Conservation (phyloP, 768 basidiomycete genomes). For the Kwoniella sp. region DNA sequence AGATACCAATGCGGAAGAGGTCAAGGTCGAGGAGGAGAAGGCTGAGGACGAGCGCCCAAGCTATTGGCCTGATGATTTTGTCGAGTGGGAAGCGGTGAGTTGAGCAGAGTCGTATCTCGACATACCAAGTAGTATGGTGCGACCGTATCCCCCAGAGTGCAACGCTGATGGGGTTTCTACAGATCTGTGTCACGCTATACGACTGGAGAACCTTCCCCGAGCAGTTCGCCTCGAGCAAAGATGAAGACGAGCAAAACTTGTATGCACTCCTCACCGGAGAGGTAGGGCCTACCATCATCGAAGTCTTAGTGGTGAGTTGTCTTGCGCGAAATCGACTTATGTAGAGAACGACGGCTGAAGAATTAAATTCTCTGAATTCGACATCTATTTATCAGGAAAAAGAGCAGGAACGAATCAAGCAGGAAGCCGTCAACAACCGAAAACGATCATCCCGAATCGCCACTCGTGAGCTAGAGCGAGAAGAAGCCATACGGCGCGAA, state of each 20-base stretch:
- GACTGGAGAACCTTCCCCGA: constrained; percentile 84
- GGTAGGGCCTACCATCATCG: constrained; percentile 71
- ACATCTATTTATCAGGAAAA: constrained; percentile 35
- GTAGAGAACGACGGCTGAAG: no score
- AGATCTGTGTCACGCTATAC: constrained; percentile 79
- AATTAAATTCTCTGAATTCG: constrained; percentile 28
- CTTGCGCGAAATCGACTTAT: background rate
- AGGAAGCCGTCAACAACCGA: constrained; percentile 76
- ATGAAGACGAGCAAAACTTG: constrained; percentile 78
- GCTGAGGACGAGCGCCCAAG: constrained; percentile 16
- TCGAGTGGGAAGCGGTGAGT: constrained; percentile 89
- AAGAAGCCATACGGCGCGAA: constrained; percentile 64
- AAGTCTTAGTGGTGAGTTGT: constrained; percentile 69
- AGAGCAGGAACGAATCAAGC: constrained; percentile 57
- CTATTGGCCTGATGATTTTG: constrained; percentile 34
- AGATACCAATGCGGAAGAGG: constrained; percentile 55
- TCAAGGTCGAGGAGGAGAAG: constrained; percentile 35
- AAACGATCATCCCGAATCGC: constrained; percentile 91
- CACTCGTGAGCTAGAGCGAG: constrained; percentile 71
- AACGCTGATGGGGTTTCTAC: background rate
- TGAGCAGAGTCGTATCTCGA: background rate
- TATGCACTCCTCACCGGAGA: constrained; percentile 67
- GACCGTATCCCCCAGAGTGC: no score
- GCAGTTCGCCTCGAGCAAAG: constrained; percentile 71
- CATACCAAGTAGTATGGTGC: background rate